Conservation (phyloP, 441 rosid genomes). For the Gossypium trilobum region DNA sequence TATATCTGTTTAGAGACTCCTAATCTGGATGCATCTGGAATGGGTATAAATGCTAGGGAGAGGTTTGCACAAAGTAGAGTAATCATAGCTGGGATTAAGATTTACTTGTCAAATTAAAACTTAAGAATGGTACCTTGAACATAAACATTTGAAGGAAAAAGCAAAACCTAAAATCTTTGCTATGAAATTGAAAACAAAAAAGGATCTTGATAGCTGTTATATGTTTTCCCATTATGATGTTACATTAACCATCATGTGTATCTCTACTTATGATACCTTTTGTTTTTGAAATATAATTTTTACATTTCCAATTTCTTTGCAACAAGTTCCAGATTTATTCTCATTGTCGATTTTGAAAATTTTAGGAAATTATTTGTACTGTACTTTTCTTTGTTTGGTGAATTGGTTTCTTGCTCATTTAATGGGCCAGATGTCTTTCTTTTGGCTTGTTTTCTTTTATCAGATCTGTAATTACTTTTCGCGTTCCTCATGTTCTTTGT, state of each 20-base stretch:
- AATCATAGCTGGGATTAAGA: slow-evolving; percentile 1
- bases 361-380: neutral
- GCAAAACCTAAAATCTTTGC: neutral
- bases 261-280: neutral
- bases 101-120: neutral
- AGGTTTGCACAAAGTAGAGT: neutral
- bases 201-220: neutral
- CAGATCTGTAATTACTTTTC: neutral
- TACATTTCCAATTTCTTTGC: slow-evolving; percentile 7
- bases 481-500: neutral
- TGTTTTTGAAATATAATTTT: neutral
- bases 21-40: neutral
- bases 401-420: neutral
- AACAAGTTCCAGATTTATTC: slow-evolving; percentile 5
- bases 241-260: neutral
- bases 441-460: neutral
- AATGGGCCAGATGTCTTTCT: neutral
- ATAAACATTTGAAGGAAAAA: neutral
- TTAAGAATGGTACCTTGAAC: slow-evolving; percentile 1
- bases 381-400: neutral
- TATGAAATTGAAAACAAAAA: neutral
- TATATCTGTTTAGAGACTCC: neutral
- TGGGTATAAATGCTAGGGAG: neutral
- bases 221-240: neutral
- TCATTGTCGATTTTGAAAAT: neutral